These are phyloP conservation scores for Didymella lethalis DNA, from an alignment of 2,329 filamentous ascomycete species.

Conservation along the genomic window DNA sequence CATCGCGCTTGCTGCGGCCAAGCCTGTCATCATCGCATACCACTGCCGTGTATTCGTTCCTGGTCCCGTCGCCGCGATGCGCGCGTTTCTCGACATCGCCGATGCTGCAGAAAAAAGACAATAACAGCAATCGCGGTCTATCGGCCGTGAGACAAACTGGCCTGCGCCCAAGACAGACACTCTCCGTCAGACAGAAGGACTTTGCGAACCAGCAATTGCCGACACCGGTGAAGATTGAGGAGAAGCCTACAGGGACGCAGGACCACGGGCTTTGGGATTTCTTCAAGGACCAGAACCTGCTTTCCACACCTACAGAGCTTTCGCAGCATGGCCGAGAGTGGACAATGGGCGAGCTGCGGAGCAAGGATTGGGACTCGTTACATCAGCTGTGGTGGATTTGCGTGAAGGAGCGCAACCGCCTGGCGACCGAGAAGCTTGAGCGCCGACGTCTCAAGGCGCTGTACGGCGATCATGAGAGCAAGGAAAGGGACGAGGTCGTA, in stretches of 20 bases:
- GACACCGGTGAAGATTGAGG: conserved; percentile 69
- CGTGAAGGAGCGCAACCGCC: conserved; percentile 85
- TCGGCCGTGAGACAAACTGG: conserved; percentile 82
- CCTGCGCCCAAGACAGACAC: conserved; percentile 67
- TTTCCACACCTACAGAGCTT: conserved; percentile 76
- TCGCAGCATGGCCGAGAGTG: conserved; percentile 77
- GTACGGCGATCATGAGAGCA: conserved; percentile 75
- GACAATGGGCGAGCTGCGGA: conserved; percentile 83
- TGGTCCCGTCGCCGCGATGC: conserved; percentile 37
- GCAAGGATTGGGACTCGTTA: conserved; percentile 92
- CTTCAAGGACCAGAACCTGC: conserved; percentile 74
- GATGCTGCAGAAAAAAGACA: conserved; percentile 69
- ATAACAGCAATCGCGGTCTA: conserved; percentile 80
- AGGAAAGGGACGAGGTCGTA: conserved; percentile 71
- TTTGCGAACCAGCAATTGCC: conserved; percentile 62
- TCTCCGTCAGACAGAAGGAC: conserved; percentile 75
- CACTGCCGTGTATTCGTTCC: conserved; percentile 39
- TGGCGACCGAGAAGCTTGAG: conserved; percentile 79
- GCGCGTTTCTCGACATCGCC: conserved; percentile 60
- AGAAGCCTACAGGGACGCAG: conserved; percentile 68
- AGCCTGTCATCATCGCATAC: conserved; percentile 26
- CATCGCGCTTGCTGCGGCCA: conserved; percentile 39
- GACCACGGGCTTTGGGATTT: conserved; percentile 93
- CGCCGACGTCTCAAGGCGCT: conserved; percentile 71
- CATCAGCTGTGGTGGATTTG: conserved; percentile 96